phyloP scores from a whole-genome alignment of 495 filamentous ascomycete genomes.

The Penicillium longicatenatum region DNA sequence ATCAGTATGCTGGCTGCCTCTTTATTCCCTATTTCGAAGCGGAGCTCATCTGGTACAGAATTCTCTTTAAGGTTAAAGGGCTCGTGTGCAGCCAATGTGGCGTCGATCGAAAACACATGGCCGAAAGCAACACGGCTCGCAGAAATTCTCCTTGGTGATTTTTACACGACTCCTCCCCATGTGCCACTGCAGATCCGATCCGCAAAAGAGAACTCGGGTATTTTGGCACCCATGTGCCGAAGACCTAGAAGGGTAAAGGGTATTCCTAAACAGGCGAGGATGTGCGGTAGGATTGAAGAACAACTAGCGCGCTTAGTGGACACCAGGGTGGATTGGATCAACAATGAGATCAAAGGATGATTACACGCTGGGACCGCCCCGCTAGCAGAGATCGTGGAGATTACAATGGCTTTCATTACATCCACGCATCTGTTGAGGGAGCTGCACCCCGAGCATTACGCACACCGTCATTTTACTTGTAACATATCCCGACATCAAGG shows the following conservation, averaged over 20 bases:
- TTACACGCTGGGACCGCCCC: constrained; percentile 16
- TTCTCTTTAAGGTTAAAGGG: background rate
- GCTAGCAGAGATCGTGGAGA: constrained; percentile 25
- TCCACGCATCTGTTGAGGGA: background rate
- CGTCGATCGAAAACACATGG: background rate
- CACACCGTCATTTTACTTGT: background rate
- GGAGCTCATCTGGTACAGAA: background rate
- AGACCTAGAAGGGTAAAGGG: constrained; percentile 1
- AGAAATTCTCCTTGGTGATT: background rate
- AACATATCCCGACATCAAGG: background rate
- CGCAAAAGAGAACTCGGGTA: background rate
- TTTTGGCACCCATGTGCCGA: constrained; percentile 12
- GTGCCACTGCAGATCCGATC: background rate
- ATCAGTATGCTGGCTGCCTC: too few species aligned
- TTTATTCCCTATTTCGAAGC: too few species aligned
- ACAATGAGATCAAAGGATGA: constrained; percentile 10
- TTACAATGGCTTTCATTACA: background rate
- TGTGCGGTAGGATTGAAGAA: constrained; percentile 6
- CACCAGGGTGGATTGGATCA: constrained; percentile 11
- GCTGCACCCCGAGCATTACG: background rate
- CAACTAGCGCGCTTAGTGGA: constrained; percentile 11
- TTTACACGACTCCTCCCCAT: background rate
- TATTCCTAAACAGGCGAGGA: constrained; percentile 9
- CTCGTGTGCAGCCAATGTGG: background rate
- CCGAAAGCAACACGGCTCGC: constrained; percentile 2